phyloP scores from a whole-genome alignment of 2,329 filamentous ascomycete species.

The Aureobasidium lini region DNA sequence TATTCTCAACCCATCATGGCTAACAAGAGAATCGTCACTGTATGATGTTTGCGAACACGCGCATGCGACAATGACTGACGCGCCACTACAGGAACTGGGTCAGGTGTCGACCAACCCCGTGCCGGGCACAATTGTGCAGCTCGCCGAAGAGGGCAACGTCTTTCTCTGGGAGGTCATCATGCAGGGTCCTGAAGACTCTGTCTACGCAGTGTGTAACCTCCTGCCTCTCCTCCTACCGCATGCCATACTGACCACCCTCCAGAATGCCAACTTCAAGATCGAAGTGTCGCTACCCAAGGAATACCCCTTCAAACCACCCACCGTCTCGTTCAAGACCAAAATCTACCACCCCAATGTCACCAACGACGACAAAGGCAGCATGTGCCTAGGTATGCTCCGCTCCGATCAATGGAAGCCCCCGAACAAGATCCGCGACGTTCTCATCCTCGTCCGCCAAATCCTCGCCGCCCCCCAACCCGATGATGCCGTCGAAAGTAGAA shows the following conservation, averaged over 20 bases:
- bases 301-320: conserved; percentile 86
- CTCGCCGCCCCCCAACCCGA: conserved; percentile 78
- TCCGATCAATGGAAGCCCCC: conserved; percentile 88
- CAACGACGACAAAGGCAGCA: conserved; percentile 74
- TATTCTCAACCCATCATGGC: conserved; percentile 17
- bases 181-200: conserved; percentile 57
- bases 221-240: not conserved
- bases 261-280: conserved; percentile 69
- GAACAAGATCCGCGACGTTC: conserved; percentile 65
- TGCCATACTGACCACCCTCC: not conserved
- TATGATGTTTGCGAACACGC: conserved; percentile 17
- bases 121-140: conserved; percentile 48
- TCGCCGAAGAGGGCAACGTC: conserved; percentile 57
- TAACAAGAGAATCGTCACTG: conserved; percentile 42
- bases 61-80: not conserved
- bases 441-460: conserved; percentile 68
- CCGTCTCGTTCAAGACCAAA: conserved; percentile 73
- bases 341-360: conserved; percentile 95
- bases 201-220: conserved; percentile 51
- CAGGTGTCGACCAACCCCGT: conserved; percentile 51
- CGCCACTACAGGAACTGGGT: conserved; percentile 47
- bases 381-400: conserved; percentile 80
- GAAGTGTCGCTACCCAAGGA: conserved; percentile 65
- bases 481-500: conserved; percentile 78
- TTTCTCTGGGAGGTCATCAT: conserved; percentile 62